Evolutionary conservation across 2,329 filamentous ascomycete species (phyloP).

Genomic region (Exutisphaerella laricina): DNA sequence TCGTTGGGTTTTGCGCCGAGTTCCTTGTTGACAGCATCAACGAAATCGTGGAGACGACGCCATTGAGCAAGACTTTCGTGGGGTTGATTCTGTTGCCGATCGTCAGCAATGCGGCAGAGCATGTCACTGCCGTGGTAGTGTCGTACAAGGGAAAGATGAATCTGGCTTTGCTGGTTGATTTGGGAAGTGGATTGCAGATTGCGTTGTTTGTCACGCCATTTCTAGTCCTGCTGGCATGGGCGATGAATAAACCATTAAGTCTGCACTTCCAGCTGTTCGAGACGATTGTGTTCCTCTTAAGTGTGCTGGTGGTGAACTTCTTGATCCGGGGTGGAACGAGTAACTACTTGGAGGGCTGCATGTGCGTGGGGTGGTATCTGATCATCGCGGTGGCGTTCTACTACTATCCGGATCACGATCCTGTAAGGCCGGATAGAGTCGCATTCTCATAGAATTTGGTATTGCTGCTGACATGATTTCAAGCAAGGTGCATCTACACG

Average conservation of each 20-base stretch:
- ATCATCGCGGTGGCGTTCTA: slow-evolving; percentile 57
- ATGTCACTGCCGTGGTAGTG: slow-evolving; percentile 51
- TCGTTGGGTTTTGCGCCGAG: slow-evolving; percentile 48
- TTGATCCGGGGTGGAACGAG: slow-evolving; percentile 76
- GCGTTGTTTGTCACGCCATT: slow-evolving; percentile 54
- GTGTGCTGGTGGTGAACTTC: slow-evolving; percentile 81
- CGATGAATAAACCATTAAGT: slow-evolving; percentile 49
- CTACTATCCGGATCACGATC: slow-evolving; percentile 47
- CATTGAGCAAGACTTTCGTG: slow-evolving; percentile 52
- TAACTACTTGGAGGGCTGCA: slow-evolving; percentile 77
- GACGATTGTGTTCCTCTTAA: slow-evolving; percentile 78
- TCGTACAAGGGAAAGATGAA: slow-evolving; percentile 55
- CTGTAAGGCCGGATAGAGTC: no score
- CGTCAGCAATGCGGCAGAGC: slow-evolving; percentile 53
- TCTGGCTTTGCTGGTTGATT: slow-evolving; percentile 49
- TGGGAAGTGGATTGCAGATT: slow-evolving; percentile 51
- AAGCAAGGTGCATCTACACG: no score
- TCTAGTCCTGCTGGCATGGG: slow-evolving; percentile 52
- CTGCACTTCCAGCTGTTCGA: slow-evolving; percentile 85
- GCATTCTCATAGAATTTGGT: no score
- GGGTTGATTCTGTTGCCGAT: slow-evolving; percentile 52
- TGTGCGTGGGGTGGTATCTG: slow-evolving; percentile 50
- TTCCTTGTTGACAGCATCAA: slow-evolving; percentile 51
- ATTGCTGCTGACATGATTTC: no score
- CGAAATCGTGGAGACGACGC: slow-evolving; percentile 45